A percentile compares a stretch with the other conserved stretches of the same genome.
Evolutionary conservation across 2,329 filamentous ascomycete genomes (phyloP).

Genomic region (Paraphoma chrysanthemicola): DNA sequence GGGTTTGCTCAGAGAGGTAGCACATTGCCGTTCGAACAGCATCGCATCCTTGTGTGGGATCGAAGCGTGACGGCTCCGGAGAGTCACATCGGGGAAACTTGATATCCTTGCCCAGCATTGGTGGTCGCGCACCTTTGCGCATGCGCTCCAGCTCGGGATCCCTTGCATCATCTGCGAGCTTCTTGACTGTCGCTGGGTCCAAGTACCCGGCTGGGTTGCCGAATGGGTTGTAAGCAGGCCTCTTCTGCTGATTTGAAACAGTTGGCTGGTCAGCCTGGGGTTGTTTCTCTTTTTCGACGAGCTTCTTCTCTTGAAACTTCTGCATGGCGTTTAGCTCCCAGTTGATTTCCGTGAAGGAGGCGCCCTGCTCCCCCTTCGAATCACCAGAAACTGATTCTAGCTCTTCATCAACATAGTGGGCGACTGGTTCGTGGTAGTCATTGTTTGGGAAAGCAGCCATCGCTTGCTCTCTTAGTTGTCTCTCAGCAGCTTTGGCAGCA

Average conservation of each 20-base stretch:
- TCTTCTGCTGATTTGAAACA: not conserved
- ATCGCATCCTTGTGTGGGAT: slow-evolving; percentile 71
- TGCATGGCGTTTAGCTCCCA: slow-evolving; percentile 86
- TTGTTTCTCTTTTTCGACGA: slow-evolving; percentile 36
- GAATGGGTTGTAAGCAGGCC: slow-evolving; percentile 42
- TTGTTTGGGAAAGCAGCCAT: slow-evolving; percentile 78
- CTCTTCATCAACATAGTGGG: slow-evolving; percentile 71
- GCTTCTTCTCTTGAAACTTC: slow-evolving; percentile 71
- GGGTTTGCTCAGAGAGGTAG: slow-evolving; percentile 58
- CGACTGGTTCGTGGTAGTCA: slow-evolving; percentile 71
- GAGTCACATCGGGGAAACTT: slow-evolving; percentile 82
- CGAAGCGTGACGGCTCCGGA: slow-evolving; percentile 83
- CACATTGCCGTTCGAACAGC: slow-evolving; percentile 58
- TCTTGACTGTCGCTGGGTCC: slow-evolving; percentile 30
- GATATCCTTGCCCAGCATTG: slow-evolving; percentile 86
- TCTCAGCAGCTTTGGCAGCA: slow-evolving; percentile 79
- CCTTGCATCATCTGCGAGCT: slow-evolving; percentile 37
- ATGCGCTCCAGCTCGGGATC: slow-evolving; percentile 59
- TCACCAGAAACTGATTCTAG: slow-evolving; percentile 27
- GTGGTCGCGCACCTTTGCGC: slow-evolving; percentile 70
- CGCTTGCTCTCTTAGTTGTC: slow-evolving; percentile 78
- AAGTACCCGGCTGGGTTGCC: slow-evolving; percentile 46
- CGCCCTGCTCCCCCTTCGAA: slow-evolving; percentile 58
- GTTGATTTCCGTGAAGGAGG: slow-evolving; percentile 68
- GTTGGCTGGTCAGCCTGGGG: slow-evolving; percentile 28